These are phyloP conservation scores for Plasmodium gonderi DNA, from an alignment of 169 alveolate genomes.

Conservation along the genomic window DNA sequence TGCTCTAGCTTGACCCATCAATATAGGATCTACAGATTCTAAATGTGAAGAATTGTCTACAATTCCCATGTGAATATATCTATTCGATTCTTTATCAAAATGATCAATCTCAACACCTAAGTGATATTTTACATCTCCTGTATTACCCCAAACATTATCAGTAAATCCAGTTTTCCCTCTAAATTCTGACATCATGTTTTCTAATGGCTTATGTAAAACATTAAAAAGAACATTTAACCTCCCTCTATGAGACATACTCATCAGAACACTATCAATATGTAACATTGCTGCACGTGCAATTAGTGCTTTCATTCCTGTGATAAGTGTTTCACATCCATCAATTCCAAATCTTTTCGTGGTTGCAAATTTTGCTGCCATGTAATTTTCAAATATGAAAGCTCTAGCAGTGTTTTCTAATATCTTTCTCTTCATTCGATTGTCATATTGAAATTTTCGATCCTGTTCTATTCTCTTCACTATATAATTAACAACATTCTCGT, in stretches of 20 bases:
- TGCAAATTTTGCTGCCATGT: conserved; percentile 86
- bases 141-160: conserved; percentile 80
- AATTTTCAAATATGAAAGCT: conserved; percentile 82
- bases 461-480: conserved; percentile 78
- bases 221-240: conserved; percentile 93
- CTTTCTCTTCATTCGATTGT: conserved; percentile 39
- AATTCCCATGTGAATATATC: conserved; percentile 84
- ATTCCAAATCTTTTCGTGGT: conserved; percentile 95
- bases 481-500: conserved; percentile 76
- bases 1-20: conserved; percentile 93
- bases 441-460: conserved; percentile 68
- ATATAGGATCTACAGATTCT: conserved; percentile 95
- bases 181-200: conserved; percentile 91
- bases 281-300: conserved; percentile 50
- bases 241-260: conserved; percentile 98
- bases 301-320: conserved; percentile 87
- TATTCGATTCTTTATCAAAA: conserved; percentile 82
- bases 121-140: conserved; percentile 97
- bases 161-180: conserved; percentile 85
- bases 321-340: conserved; percentile 93
- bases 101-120: conserved; percentile 89
- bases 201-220: conserved; percentile 92
- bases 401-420: conserved; percentile 74
- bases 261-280: conserved; percentile 89
- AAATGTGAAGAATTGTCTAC: conserved; percentile 95